Evolutionary conservation across 2,329 filamentous ascomycete genomes (phyloP).

Genomic region (Teratosphaeria pseudoeucalypti): DNA sequence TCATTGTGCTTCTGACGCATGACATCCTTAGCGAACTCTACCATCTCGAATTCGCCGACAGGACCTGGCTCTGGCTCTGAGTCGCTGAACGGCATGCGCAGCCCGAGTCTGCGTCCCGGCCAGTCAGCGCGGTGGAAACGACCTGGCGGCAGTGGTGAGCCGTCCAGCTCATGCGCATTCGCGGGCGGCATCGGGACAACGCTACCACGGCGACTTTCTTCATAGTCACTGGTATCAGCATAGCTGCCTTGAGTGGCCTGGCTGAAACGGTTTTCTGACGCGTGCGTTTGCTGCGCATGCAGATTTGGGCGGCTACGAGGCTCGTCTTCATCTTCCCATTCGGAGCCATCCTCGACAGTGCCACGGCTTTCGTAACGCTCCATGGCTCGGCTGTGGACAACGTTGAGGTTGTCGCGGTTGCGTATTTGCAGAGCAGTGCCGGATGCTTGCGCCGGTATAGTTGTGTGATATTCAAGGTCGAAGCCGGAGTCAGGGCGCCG

Average conservation of each 20-base stretch:
- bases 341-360: neutral
- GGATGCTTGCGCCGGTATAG: slow-evolving; percentile 6
- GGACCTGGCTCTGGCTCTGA: neutral
- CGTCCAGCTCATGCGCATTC: neutral
- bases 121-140: neutral
- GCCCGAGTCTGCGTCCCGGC: neutral
- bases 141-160: neutral
- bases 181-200: neutral
- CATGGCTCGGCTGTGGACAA: neutral
- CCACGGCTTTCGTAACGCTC: neutral
- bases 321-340: neutral
- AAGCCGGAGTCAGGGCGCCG: neutral
- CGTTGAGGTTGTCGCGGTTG: neutral
- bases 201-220: neutral
- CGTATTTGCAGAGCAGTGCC: neutral
- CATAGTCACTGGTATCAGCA: neutral
- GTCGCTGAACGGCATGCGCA: neutral
- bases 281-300: neutral
- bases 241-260: neutral
- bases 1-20: neutral
- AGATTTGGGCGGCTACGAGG: neutral
- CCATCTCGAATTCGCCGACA: neutral
- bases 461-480: neutral
- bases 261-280: neutral
- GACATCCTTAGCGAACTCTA: neutral